Conservation (phyloP, 495 filamentous ascomycete species). For the Immersiella caudata region DNA sequence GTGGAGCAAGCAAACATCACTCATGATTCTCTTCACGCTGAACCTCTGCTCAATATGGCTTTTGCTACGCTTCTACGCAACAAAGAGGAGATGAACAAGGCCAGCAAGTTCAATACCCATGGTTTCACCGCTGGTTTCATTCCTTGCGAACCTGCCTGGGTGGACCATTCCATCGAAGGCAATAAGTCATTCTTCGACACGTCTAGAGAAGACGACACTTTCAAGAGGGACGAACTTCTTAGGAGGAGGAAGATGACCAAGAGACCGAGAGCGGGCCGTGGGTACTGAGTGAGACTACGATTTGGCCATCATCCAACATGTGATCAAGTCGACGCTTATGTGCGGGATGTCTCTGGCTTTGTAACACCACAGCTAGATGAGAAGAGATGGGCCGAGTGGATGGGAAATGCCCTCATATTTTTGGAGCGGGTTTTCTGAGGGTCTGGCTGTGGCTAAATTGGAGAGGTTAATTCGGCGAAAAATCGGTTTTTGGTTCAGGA, state of each 20-base stretch:
- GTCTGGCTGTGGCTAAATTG: background rate
- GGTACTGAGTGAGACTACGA: conserved; percentile 24
- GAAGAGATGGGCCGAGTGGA: background rate
- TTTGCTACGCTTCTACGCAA: conserved; percentile 41
- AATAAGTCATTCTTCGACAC: conserved; percentile 39
- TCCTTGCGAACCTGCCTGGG: conserved; percentile 27
- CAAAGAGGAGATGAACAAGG: conserved; percentile 24
- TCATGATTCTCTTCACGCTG: conserved; percentile 34
- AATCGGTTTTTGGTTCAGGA: background rate
- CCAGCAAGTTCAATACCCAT: background rate
- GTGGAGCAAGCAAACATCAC: conserved; percentile 40
- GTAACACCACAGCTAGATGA: too few relatives aligned
- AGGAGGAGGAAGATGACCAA: conserved; percentile 24
- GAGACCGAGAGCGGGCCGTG: conserved; percentile 18
- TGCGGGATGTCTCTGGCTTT: too few relatives aligned
- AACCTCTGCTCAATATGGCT: conserved; percentile 43
- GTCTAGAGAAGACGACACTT: conserved; percentile 18
- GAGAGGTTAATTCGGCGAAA: background rate
- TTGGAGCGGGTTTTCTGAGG: background rate
- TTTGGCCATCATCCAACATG: background rate
- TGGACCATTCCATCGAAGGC: conserved; percentile 37
- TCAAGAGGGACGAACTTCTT: background rate
- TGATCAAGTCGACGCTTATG: too few relatives aligned
- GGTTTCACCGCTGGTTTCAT: conserved; percentile 24
- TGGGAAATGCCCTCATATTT: background rate